These are phyloP conservation scores for Pythium volutum DNA, from an alignment of 352 stramenopile genomes.

Conservation along the genomic window DNA sequence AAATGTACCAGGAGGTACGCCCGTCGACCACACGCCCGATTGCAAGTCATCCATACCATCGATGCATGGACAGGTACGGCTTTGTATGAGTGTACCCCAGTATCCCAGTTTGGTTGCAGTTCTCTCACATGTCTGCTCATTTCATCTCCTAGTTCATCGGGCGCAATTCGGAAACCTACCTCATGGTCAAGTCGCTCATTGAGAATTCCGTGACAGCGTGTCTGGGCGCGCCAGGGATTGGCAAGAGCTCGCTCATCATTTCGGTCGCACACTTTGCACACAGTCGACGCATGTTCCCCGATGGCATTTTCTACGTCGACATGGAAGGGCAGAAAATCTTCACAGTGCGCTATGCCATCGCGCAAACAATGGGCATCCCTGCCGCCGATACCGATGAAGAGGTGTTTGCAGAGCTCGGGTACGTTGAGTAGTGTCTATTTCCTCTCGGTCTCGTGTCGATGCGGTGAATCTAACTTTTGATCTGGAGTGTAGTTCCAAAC, in stretches of 20 bases:
- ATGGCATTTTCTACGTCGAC: constrained; percentile 83
- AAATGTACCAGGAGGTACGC: constrained; percentile 53
- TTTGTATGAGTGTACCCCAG: no score
- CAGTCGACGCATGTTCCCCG: constrained; percentile 71
- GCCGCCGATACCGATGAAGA: constrained; percentile 73
- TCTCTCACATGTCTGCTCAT: neutral
- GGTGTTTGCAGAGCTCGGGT: constrained; percentile 70
- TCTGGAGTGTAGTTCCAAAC: constrained; percentile 37
- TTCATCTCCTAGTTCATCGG: constrained; percentile 56
- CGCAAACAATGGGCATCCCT: constrained; percentile 73
- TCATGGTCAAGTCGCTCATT: constrained; percentile 70
- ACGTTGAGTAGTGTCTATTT: neutral
- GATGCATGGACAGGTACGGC: constrained; percentile 63
- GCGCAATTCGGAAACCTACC: constrained; percentile 73
- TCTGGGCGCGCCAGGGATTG: constrained; percentile 69
- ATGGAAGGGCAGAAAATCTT: constrained; percentile 78
- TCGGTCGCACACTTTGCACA: constrained; percentile 79
- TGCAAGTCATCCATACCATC: constrained; percentile 74
- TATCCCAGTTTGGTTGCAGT: no score
- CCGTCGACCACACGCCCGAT: constrained; percentile 62
- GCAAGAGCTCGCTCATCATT: constrained; percentile 81
- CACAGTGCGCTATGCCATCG: constrained; percentile 78
- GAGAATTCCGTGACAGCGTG: constrained; percentile 76
- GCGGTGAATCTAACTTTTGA: neutral
- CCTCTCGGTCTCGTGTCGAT: neutral